These are phyloP conservation scores for Diaporthe vexans DNA, from an alignment of 2,329 filamentous ascomycete genomes.

Conservation along the genomic window DNA sequence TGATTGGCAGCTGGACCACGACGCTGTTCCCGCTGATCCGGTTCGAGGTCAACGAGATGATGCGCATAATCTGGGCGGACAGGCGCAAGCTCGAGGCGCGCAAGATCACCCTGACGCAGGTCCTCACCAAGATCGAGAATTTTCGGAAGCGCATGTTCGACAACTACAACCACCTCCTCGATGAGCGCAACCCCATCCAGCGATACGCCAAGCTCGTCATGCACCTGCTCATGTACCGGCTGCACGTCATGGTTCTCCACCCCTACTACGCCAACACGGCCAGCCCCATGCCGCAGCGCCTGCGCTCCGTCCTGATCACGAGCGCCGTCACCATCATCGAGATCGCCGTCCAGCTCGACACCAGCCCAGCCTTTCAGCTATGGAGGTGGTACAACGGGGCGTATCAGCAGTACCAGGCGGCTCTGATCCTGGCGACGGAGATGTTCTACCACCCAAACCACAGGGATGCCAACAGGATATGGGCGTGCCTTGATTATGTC, in stretches of 20 bases:
- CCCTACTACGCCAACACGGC: conserved; percentile 69
- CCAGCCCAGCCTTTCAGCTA: conserved; percentile 59
- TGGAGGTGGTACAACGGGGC: conserved; percentile 82
- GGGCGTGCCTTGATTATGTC: conserved; percentile 79
- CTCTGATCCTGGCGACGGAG: conserved; percentile 77
- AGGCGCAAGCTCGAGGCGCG: conserved; percentile 74
- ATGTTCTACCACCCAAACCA: conserved; percentile 71
- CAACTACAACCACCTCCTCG: conserved; percentile 75
- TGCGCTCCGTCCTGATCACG: conserved; percentile 75
- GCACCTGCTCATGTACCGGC: conserved; percentile 72
- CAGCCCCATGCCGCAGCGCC: conserved; percentile 69
- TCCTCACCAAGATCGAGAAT: conserved; percentile 77
- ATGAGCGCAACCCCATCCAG: conserved; percentile 72
- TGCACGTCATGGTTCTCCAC: conserved; percentile 78
- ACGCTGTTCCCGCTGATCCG: conserved; percentile 77
- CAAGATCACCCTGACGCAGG: conserved; percentile 72
- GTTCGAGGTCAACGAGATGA: conserved; percentile 81
- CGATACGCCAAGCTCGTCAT: conserved; percentile 75
- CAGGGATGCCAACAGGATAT: conserved; percentile 75
- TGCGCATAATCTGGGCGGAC: conserved; percentile 78
- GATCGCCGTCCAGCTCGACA: conserved; percentile 62
- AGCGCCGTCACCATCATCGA: conserved; percentile 68
- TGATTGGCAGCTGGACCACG: conserved; percentile 73
- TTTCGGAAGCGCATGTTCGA: conserved; percentile 75
- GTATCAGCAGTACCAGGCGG: conserved; percentile 80